Base-by-base conservation (phyloP, 2,329 filamentous ascomycete genomes). In the Pochonia chlamydosporia region DNA sequence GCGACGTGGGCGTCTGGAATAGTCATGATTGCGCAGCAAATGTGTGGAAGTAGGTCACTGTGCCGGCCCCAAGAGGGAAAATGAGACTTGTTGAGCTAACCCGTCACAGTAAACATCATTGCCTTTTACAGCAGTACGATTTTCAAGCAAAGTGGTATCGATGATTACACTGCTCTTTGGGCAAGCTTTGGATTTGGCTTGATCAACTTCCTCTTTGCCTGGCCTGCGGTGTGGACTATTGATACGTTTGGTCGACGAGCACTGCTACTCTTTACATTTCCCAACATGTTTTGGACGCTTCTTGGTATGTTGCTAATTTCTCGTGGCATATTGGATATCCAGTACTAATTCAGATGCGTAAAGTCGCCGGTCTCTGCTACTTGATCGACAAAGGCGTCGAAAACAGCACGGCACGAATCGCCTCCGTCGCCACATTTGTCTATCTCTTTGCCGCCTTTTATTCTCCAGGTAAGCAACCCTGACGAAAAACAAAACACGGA, bases 21-120 rank as follows among this genome's bases (percentile, higher is more conserved):
- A 1, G 82, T 87, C 54, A 88, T 89, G 82, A 79, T 82, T 54
- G 70, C 68, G 0, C 79, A 84, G 56, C 80, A 84, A 57, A 75
- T 84, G 68, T 81, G 78, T 50, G 79, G 78, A 18, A 48, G 46
- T 48, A 23, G 69, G 46, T 48, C 5, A 5, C 30, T n/a, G n/a
- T n/a, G n/a, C n/a, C n/a, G n/a, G n/a, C n/a, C n/a, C n/a, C n/a
- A n/a, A n/a, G n/a, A n/a, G n/a, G n/a, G n/a, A n/a, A n/a, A n/a
- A n/a, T n/a, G n/a, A n/a, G n/a, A n/a, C n/a, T n/a, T n/a, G n/a
- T n/a, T n/a, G 76, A 80, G 57, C 79, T 78, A 5, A 76, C 78
- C 1, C 72, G 78, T 2, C 78, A 82, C 53, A 65, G 81, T 2
- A 81, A 78, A 60, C 78, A 77, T 62, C 18, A 52, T 54, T 9